phyloP scores from a whole-genome alignment of 768 basidiomycete species.

The Serendipita sp. region DNA sequence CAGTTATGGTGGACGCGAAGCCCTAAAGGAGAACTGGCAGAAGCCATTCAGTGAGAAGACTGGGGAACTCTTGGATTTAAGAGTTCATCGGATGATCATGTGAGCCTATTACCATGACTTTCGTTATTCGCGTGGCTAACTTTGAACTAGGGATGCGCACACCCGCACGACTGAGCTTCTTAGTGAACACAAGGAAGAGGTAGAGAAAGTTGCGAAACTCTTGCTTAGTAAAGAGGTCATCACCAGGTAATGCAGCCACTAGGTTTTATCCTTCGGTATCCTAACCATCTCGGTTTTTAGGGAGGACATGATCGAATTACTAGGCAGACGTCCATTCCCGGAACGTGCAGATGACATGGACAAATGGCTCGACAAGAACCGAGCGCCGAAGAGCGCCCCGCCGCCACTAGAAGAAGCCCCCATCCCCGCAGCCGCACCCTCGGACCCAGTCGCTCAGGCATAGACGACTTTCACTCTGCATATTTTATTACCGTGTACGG shows the following conservation, averaged over 20 bases:
- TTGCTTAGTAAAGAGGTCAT: conserved; percentile 93
- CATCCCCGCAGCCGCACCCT: background rate
- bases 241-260: conserved; percentile 45
- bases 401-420: background rate
- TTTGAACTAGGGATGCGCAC: conserved; percentile 48
- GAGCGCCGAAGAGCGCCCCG: background rate
- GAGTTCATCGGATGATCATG: conserved; percentile 94
- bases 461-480: too few relatives aligned
- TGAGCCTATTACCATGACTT: conserved; percentile 17
- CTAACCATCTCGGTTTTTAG: conserved; percentile 24
- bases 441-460: background rate
- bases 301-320: conserved; percentile 72
- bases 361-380: conserved; percentile 81
- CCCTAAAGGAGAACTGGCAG: conserved; percentile 74
- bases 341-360: conserved; percentile 85
- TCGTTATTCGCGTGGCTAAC: background rate
- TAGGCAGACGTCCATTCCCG: conserved; percentile 72
- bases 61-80: conserved; percentile 76
- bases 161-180: conserved; percentile 68
- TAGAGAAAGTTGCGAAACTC: conserved; percentile 84
- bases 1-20: conserved; percentile 83
- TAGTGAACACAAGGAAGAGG: conserved; percentile 65
- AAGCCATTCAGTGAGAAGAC: conserved; percentile 99
- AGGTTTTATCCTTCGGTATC: background rate
- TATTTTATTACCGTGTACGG: too few relatives aligned